A percentile compares a stretch with the other conserved stretches of the same genome.
Evolutionary conservation across 495 filamentous ascomycete species (phyloP).

Genomic region (Melanomma pulvis-pyrius): DNA sequence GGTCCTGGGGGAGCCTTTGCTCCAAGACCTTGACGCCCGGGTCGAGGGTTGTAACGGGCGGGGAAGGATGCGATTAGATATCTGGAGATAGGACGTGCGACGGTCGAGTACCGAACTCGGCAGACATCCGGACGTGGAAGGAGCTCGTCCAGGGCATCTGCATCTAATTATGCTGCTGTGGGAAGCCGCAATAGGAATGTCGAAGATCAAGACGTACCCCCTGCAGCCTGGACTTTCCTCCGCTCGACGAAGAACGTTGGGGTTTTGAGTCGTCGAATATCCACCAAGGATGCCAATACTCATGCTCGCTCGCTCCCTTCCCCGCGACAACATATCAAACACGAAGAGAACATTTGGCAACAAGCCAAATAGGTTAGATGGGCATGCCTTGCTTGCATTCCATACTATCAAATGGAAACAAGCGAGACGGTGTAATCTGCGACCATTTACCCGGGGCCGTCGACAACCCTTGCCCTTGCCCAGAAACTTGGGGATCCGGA

Average conservation of each 20-base stretch:
- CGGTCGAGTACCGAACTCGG: background rate
- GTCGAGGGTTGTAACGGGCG: background rate
- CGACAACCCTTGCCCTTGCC: conserved; percentile 5
- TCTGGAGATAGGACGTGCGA: background rate
- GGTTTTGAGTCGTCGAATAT: too few relatives aligned
- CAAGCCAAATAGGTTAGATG: background rate
- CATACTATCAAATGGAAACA: background rate
- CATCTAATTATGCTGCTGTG: background rate
- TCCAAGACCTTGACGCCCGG: background rate
- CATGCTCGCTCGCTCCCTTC: background rate
- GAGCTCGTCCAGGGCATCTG: background rate
- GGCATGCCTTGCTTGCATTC: background rate
- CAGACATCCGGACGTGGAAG: background rate
- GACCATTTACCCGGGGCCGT: conserved; percentile 22
- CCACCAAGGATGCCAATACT: too few relatives aligned
- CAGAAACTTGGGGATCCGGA: conserved; percentile 13
- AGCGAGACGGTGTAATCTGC: conserved; percentile 1
- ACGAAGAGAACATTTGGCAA: background rate
- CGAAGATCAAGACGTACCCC: background rate
- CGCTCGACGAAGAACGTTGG: too few relatives aligned
- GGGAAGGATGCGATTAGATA: background rate
- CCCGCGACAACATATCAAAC: background rate
- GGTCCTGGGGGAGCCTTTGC: background rate
- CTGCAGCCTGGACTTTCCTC: background rate
- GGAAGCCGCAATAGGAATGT: background rate